Evolutionary conservation across 768 basidiomycete genomes (phyloP), one percentile per base, ranked within the genome.

Genomic region (Tulasnella calospora): DNA sequence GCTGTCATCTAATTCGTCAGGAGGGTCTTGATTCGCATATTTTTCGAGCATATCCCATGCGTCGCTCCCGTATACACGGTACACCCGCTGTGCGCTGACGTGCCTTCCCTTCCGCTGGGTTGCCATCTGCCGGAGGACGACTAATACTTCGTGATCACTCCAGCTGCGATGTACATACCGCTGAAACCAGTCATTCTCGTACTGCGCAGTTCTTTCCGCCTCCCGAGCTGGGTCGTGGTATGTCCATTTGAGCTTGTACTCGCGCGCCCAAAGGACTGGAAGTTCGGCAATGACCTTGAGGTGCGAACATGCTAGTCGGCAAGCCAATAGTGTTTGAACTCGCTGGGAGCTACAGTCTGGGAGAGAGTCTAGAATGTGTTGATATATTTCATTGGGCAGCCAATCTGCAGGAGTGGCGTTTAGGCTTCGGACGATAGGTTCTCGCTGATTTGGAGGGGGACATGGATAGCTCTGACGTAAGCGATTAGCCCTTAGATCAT

Each of bases 21-120:
- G 41, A 33, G 71, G 71, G 35, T 72, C 71, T 6, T 33, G 7
- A 36, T 79, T 78, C 23, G 73, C 67, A 23, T 57, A n/a, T 23
- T 27, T 70, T 27, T 87, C 84, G 76, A 91, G 81, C 23, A 82
- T 86, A 81, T 90, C 88, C 89, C 89, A 91, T 51, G 87, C 86
- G 79, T 91, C 91, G 79, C 88, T 86, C 15, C 85, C 85, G 80
- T 87, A 83, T 55, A 83, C 83, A n/a, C 84, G 82, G 33, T 82
- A 83, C 17, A 90, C 79, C 47, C 83, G 82, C 67, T 84, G 82
- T 21, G 88, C 88, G 79, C 83, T 81, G 41, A 84, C 83, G 67
- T 85, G 83, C 77, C 89, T 85, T 19, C 83, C 84, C n/a, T 81
- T 80, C 12, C 46, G 21, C 27, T 36, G 36, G 13, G 46, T 46